Conservation (phyloP, 306 rosid genomes). For the Cercis canadensis region DNA sequence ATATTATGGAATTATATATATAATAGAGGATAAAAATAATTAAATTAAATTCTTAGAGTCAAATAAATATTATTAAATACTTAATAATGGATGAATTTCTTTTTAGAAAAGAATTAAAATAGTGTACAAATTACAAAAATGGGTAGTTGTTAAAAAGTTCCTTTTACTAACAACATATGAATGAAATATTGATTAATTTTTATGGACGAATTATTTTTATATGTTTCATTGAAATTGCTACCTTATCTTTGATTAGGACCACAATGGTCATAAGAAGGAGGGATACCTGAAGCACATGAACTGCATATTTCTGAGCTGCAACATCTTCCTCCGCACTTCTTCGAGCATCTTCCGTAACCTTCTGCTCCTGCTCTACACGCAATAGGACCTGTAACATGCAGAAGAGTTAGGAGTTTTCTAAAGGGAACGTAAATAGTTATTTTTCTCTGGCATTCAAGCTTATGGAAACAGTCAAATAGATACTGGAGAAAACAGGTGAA, state of each 20-base stretch:
- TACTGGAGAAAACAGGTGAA: slow-evolving; percentile 46
- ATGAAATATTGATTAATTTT: no score
- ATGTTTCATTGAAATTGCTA: no score
- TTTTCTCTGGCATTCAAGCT: slow-evolving; percentile 43
- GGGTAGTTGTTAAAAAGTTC: no score
- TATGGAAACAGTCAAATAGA: slow-evolving; percentile 36
- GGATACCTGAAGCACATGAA: slow-evolving; percentile 78
- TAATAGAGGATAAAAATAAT: no score
- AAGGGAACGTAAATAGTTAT: slow-evolving; percentile 18
- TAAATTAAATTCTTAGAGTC: no score
- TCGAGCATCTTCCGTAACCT: slow-evolving; percentile 86
- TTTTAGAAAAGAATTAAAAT: no score
- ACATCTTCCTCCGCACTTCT: slow-evolving; percentile 79
- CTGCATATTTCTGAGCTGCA: slow-evolving; percentile 74
- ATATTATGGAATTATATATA: no score
- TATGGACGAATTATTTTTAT: no score
- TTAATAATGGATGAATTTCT: no score
- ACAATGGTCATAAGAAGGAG: slow-evolving; percentile 20
- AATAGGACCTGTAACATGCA: slow-evolving; percentile 60
- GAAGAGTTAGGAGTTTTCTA: slow-evolving; percentile 37
- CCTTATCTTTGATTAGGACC: background rate
- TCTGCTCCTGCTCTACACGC: slow-evolving; percentile 85
- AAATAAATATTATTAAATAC: no score
- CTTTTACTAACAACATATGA: no score
- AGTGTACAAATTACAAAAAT: no score